Percentiles rank a stretch among this genome's conserved stretches.
These are phyloP conservation scores for Chionographis japonica DNA, from an alignment of 106 monocot genomes.

Conservation along the genomic window DNA sequence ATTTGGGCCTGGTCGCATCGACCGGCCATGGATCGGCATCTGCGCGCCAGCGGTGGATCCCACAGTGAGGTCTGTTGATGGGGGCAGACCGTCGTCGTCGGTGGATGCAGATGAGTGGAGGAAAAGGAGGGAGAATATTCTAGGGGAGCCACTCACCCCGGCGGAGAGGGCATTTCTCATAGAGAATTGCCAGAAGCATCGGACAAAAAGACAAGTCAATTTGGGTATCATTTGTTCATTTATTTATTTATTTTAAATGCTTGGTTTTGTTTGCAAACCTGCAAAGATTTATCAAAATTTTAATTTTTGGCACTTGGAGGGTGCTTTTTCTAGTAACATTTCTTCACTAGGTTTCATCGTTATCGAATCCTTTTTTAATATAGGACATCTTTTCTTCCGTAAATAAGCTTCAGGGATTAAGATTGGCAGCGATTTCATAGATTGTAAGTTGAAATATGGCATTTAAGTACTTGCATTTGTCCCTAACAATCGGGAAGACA, in stretches of 20 bases:
- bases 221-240: constrained; percentile 36
- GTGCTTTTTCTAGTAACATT: too few species aligned
- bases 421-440: too few species aligned
- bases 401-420: too few species aligned
- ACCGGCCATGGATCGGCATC: constrained; percentile 75
- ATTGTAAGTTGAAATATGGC: too few species aligned
- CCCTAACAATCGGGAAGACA: too few species aligned
- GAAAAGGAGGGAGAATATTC: constrained; percentile 42
- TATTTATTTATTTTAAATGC: neutral
- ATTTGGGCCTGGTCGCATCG: constrained; percentile 73
- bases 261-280: too few species aligned
- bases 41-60: constrained; percentile 76
- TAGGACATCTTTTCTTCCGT: too few species aligned
- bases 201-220: constrained; percentile 84
- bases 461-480: too few species aligned
- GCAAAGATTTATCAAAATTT: too few species aligned
- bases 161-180: constrained; percentile 60
- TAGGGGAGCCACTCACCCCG: constrained; percentile 64
- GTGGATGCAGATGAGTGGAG: constrained; percentile 21
- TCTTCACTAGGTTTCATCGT: too few species aligned
- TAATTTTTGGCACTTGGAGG: too few species aligned
- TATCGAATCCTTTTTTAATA: too few species aligned
- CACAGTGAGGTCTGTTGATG: constrained; percentile 54
- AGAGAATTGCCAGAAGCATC: constrained; percentile 59
- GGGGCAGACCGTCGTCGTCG: constrained; percentile 3